phyloP scores from a whole-genome alignment of 352 stramenopile genomes.

The Phytophthora hybrid region DNA sequence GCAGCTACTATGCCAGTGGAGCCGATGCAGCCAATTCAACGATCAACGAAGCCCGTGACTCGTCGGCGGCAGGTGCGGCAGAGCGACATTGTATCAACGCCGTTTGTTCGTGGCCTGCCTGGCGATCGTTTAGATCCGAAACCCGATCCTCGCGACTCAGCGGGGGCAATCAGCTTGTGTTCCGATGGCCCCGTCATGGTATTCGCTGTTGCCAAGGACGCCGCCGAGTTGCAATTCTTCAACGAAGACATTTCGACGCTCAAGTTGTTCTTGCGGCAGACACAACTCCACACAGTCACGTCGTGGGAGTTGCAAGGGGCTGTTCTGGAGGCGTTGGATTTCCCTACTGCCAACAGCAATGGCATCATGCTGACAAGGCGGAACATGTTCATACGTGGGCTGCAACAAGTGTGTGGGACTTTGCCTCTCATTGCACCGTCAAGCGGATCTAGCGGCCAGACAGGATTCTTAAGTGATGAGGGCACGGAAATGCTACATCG shows the following conservation, averaged over 20 bases:
- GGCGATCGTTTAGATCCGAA: constrained; percentile 18
- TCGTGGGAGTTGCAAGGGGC: constrained; percentile 47
- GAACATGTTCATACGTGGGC: constrained; percentile 54
- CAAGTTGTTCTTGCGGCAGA: constrained; percentile 74
- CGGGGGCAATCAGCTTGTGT: constrained; percentile 56
- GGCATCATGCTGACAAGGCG: constrained; percentile 49
- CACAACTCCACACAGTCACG: constrained; percentile 60
- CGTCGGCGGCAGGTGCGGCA: constrained; percentile 79
- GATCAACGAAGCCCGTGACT: constrained; percentile 60
- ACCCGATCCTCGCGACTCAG: constrained; percentile 45
- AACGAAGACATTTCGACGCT: constrained; percentile 77
- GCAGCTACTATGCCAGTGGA: constrained; percentile 48
- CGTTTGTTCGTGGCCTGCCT: constrained; percentile 54
- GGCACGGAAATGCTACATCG: constrained; percentile 68
- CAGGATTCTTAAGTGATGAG: constrained; percentile 63
- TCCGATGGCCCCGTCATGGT: constrained; percentile 86
- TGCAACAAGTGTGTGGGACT: constrained; percentile 60
- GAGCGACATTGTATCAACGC: constrained; percentile 84
- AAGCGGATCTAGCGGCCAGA: constrained; percentile 26
- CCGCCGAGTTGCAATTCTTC: constrained; percentile 85
- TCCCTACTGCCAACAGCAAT: constrained; percentile 26
- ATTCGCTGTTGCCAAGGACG: constrained; percentile 73
- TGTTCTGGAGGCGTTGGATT: constrained; percentile 51
- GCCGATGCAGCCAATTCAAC: constrained; percentile 69
- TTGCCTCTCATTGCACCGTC: constrained; percentile 30